Conservation (phyloP, 805 yeast species). For the Alloascoidea africana region DNA sequence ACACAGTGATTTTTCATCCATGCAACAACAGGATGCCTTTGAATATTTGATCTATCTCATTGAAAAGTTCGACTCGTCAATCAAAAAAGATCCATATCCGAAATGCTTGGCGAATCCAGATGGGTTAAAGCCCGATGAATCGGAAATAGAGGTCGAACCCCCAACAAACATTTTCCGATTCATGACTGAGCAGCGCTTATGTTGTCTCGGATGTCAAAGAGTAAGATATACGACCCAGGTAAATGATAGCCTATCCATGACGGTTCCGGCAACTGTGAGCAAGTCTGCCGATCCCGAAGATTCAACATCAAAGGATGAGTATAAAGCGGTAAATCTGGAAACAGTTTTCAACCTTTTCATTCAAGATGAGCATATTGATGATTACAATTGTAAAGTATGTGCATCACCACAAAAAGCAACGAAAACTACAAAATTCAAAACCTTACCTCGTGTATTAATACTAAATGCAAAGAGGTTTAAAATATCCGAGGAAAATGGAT, state of each 20-base stretch:
- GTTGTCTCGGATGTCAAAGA: conserved; percentile 39
- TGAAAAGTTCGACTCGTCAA: conserved; percentile 40
- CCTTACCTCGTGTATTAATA: conserved; percentile 59
- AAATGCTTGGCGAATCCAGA: no score
- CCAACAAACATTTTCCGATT: conserved; percentile 52
- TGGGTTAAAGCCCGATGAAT: conserved; percentile 8
- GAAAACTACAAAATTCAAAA: conserved; percentile 32
- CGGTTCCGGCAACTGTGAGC: conserved; percentile 23
- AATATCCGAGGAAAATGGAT: conserved; percentile 67
- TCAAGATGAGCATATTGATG: conserved; percentile 44
- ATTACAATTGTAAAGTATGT: conserved; percentile 50
- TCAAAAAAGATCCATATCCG: conserved; percentile 14
- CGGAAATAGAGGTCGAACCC: conserved; percentile 11
- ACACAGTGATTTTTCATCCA: conserved; percentile 73
- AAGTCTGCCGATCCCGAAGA: conserved; percentile 24
- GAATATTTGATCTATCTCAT: conserved; percentile 66
- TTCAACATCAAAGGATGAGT: conserved; percentile 25
- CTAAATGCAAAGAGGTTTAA: conserved; percentile 69
- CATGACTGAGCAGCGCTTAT: conserved; percentile 45
- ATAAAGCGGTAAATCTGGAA: conserved; percentile 31
- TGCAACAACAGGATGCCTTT: conserved; percentile 89
- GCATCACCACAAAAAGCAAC: conserved; percentile 19
- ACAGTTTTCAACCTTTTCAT: conserved; percentile 32
- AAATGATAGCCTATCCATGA: conserved; percentile 50
- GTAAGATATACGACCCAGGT: conserved; percentile 43